Evolutionary conservation across 2,329 filamentous ascomycete species (phyloP).

Genomic region (Trichoderma brevicompactum): DNA sequence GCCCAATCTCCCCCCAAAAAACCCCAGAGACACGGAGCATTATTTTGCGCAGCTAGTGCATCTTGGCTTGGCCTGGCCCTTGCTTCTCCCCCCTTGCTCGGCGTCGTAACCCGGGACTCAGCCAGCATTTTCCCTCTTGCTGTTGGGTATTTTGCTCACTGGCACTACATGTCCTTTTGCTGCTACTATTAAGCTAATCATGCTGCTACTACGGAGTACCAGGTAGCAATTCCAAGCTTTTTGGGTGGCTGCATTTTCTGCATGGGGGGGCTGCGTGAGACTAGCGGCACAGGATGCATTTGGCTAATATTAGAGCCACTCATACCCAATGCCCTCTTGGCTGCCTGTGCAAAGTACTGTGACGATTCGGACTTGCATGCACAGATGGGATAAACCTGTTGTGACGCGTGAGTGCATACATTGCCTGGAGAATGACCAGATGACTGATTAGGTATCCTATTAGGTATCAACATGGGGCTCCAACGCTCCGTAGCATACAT

Average conservation of each 20-base stretch:
- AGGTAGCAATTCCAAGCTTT: no score
- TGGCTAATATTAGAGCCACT: neutral
- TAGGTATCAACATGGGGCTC: neutral
- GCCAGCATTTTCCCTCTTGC: neutral
- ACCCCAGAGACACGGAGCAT: neutral
- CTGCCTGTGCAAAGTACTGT: neutral
- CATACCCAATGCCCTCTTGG: conserved; percentile 2
- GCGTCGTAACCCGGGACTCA: neutral
- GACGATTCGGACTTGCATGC: no score
- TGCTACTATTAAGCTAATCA: no score
- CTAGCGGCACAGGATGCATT: neutral
- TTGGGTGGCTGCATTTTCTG: neutral
- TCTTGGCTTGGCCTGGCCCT: no score
- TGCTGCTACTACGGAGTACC: no score
- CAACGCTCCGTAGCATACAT: neutral
- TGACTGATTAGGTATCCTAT: neutral
- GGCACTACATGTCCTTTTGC: no score
- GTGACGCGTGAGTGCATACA: neutral
- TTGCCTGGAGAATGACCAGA: neutral
- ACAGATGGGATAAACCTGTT: neutral
- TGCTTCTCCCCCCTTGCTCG: neutral
- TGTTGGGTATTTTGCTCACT: neutral
- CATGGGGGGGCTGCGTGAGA: conserved; percentile 3
- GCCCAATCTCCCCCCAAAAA: conserved; percentile 10
- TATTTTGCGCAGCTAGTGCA: no score